Base-by-base conservation (phyloP, 2,329 filamentous ascomycete genomes). In the Phyllosticta citriasiana region DNA sequence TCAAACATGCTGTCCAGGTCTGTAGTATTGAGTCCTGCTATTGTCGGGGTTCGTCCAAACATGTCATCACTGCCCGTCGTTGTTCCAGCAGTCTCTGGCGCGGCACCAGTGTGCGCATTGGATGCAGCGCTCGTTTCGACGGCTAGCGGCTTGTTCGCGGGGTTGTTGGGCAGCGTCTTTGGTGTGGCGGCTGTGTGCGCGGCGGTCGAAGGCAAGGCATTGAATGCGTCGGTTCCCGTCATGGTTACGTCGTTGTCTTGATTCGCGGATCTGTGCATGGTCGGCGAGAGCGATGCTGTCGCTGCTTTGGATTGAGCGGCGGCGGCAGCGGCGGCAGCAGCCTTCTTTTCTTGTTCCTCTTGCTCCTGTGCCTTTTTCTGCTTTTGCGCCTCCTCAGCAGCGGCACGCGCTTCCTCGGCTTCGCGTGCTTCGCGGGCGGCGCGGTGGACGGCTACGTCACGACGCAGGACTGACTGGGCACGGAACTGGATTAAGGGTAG, bases 401-500 rank as follows among this genome's bases (percentile, higher is more conserved):
- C 52, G 19, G 51, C 19, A n/a, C 25, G 19, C 9, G 58, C 53
- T 10, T 52, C 35, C 14, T 35, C 53, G 16, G 68, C 71, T 47
- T 74, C 72, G 53, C 70, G 69, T 66, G 71, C 69, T 65, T 67
- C 66, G 64, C 73, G 70, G 40, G 72, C 69, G 53, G 70, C 67
- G 62, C 70, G 69, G 53, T 71, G 65, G 57, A 73, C 55, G n/a
- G 72, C 73, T 35, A 74, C 69, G 64, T 75, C 73, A 55, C 73
- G 62, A 7, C 72, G 68, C 59, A 74, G 63, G 8, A 74, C 72
- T 0, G 66, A 64, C 35, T 74, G 71, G 7, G 72, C 71, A 19
- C 68, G 65, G 62, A 64, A 66, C 52, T 64, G 56, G 8, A n/a
- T 4, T 4, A 19, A 33, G 14, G 40, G 7, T 47, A n/a, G 40